Evolutionary conservation across 306 rosid genomes (phyloP), one percentile per base, ranked within the genome.

Genomic region (Neltuma alba): DNA sequence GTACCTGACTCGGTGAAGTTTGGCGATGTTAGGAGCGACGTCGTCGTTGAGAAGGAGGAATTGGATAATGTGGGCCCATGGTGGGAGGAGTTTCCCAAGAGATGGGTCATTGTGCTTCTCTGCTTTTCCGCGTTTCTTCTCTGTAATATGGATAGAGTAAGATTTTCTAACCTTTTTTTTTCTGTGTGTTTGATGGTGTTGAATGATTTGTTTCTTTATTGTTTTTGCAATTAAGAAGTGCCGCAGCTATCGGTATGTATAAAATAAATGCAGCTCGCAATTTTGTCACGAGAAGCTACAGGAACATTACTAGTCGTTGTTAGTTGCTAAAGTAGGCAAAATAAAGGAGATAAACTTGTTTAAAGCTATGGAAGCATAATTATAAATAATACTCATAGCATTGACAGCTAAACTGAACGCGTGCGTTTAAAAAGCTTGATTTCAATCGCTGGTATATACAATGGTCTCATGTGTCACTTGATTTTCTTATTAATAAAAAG

Each of bases 131-230:
- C 99, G 20, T 96, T 96, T 74, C 96, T 96, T 80, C 96, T 96
- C 0, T 96, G 99, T 87, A 96, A 96, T 45, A 96, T 96, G 99
- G 99, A 96, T 48, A 93, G 99, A 85, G 99, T 93, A 84, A 84
- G 82, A 15, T 47, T 52, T 30, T 60, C 15, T 12, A 2, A 1
- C 41, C 25, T 57, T 1, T 37, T 13, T 1, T 37, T 13, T 28
- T 9, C 34, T 79, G 65, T 77, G 38, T 15, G 3, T 62, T 34
- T 2, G 36, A 37, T 6, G 18, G 14, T 64, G n/a, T 64, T 34
- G 12, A 21, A 37, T 34, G 44, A 64, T 64, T 64, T 34, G 70
- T 23, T 34, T 64, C 70, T 62, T 15, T 1, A 14, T 60, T 28
- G 18, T 60, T 60, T 14, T 60, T 27, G 18, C 36, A 4, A 60